A percentile compares a stretch with the other conserved stretches of the same genome.
phyloP scores from a whole-genome alignment of 768 basidiomycete species.

The Trametes gibbosa region DNA sequence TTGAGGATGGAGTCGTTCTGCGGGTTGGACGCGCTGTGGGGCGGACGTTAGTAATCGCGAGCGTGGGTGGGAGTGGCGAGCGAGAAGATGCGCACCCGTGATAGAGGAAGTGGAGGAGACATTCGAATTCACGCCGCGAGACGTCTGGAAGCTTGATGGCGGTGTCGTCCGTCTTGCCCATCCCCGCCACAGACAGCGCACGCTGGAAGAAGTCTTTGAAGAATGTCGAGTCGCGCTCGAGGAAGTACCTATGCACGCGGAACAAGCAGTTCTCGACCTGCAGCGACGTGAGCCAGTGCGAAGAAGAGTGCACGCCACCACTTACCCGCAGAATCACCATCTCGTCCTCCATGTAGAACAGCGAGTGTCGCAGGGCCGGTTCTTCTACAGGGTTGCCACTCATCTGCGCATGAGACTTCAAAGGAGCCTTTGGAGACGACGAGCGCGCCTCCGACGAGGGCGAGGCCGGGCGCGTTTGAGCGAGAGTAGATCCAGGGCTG shows the following conservation, averaged over 20 bases:
- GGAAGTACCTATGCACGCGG: constrained; percentile 40
- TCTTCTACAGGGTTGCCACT: constrained; percentile 10
- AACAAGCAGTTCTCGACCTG: constrained; percentile 39
- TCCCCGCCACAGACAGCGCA: constrained; percentile 14
- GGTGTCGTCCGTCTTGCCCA: constrained; percentile 30
- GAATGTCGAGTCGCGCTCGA: constrained; percentile 37
- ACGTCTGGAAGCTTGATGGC: constrained; percentile 36
- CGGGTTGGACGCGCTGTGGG: constrained; percentile 4
- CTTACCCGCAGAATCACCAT: constrained; percentile 16
- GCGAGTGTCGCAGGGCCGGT: constrained; percentile 15
- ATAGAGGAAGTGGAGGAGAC: constrained; percentile 40
- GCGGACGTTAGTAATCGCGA: neutral
- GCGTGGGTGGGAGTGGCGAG: neutral
- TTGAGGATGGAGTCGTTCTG: constrained; percentile 22
- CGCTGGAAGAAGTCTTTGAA: constrained; percentile 39
- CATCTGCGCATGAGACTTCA: neutral
- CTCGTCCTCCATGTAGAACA: constrained; percentile 19
- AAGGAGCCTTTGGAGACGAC: constrained; percentile 9
- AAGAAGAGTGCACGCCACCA: neutral
- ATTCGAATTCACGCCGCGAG: constrained; percentile 35
- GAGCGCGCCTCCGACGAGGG: constrained; percentile 6
- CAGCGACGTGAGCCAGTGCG: neutral
- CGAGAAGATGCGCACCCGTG: constrained; percentile 31
- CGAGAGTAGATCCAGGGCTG: constrained; percentile 17
- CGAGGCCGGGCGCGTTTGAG: constrained; percentile 15